These are phyloP conservation scores for Didymella arachidicola DNA, from an alignment of 2,329 filamentous ascomycete species.

Conservation along the genomic window DNA sequence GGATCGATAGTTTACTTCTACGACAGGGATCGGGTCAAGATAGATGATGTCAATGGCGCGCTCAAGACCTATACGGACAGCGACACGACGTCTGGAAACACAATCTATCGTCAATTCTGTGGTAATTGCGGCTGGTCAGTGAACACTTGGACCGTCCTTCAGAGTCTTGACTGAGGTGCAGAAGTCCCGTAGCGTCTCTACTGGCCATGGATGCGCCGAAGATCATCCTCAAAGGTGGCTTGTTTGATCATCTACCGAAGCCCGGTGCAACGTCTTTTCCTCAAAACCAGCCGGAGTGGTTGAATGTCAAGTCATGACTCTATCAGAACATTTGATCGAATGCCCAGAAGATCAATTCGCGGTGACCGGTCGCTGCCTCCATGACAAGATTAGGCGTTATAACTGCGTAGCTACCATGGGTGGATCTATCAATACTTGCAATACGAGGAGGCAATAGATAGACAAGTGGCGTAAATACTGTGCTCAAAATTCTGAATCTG, in stretches of 20 bases:
- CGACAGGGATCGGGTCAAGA: constrained; percentile 27
- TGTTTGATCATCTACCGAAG: constrained; percentile 35
- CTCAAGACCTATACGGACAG: constrained; percentile 40
- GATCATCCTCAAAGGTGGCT: constrained; percentile 36
- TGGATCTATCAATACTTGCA: not conserved
- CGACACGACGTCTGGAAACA: constrained; percentile 40
- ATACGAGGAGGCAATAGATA: not conserved
- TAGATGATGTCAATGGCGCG: constrained; percentile 30
- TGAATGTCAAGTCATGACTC: constrained; percentile 28
- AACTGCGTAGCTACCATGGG: not conserved
- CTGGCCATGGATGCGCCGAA: constrained; percentile 24
- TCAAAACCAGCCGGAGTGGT: constrained; percentile 35
- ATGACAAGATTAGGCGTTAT: not conserved
- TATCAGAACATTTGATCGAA: not conserved
- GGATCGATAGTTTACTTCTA: constrained; percentile 37
- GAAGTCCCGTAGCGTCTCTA: constrained; percentile 36
- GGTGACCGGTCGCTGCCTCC: too few relatives aligned
- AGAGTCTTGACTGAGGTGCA: not conserved
- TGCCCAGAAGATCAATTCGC: too few relatives aligned
- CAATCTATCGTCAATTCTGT: constrained; percentile 41
- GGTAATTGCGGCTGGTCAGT: constrained; percentile 42
- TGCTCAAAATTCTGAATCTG: constrained; percentile 26
- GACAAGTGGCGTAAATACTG: too few relatives aligned
- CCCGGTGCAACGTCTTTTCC: constrained; percentile 29
- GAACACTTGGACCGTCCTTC: not conserved